phyloP scores from a whole-genome alignment of 192 early-diverging fungal species.

The Coemansia sp. region DNA sequence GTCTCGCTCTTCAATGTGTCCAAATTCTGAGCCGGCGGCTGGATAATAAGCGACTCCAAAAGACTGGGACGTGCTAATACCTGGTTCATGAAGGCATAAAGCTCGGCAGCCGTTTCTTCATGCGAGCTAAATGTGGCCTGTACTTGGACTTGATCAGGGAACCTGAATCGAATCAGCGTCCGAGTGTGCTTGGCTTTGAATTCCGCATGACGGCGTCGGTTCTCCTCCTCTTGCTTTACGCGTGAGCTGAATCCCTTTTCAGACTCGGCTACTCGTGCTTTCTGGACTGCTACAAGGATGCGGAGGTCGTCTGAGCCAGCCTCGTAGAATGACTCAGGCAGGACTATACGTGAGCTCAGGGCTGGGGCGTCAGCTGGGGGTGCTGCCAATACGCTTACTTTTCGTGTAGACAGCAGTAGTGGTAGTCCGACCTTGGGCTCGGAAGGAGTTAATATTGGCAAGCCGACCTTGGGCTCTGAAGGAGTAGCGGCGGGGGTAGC shows the following conservation, averaged over 20 bases:
- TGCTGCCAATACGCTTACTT: constrained; percentile 55
- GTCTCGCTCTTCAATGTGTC: background rate
- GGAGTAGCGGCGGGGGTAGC: background rate
- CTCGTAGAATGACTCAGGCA: constrained; percentile 89
- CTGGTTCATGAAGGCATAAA: constrained; percentile 24
- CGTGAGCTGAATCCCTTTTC: constrained; percentile 77
- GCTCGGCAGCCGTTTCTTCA: constrained; percentile 45
- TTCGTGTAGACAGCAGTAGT: constrained; percentile 5
- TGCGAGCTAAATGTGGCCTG: constrained; percentile 74
- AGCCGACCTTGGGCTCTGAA: too few species aligned
- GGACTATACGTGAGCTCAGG: constrained; percentile 54
- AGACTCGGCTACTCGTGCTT: constrained; percentile 56
- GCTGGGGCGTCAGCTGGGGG: constrained; percentile 40
- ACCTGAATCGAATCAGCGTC: constrained; percentile 75
- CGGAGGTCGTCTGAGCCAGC: constrained; percentile 68
- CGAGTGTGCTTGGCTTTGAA: constrained; percentile 27
- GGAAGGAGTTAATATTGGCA: background rate
- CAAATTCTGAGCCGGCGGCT: constrained; percentile 37
- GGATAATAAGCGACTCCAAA: constrained; percentile 25
- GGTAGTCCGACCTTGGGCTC: background rate
- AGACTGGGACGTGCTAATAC: constrained; percentile 8
- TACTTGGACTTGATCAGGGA: constrained; percentile 73
- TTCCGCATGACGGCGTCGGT: constrained; percentile 43
- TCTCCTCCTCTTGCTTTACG: constrained; percentile 70
- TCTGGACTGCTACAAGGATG: constrained; percentile 60